Conservation (phyloP, 306 rosid genomes). For the Inga laurina region DNA sequence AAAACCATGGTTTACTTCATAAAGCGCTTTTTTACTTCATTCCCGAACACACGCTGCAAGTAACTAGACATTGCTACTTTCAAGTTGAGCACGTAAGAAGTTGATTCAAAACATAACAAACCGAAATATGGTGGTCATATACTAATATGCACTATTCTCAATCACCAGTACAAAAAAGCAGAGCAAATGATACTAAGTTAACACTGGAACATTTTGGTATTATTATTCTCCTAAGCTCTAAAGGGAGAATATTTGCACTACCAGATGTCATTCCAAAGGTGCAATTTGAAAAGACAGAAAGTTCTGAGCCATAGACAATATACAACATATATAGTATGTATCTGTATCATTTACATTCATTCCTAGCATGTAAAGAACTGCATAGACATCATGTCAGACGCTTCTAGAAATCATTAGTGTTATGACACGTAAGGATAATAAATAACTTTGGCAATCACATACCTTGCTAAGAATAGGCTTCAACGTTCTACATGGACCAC, state of each 20-base stretch:
- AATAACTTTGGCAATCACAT: slow-evolving; percentile 8
- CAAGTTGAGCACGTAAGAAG: slow-evolving; percentile 11
- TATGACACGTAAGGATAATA: neutral
- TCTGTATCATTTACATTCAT: slow-evolving; percentile 6
- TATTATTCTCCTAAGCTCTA: slow-evolving; percentile 12
- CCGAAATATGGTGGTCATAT: neutral
- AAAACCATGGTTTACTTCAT: too few relatives aligned
- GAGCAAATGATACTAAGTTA: neutral
- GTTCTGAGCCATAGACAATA: neutral
- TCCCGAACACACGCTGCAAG: too few relatives aligned
- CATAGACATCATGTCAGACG: slow-evolving; percentile 20
- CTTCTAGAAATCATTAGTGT: neutral
- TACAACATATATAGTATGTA: neutral
- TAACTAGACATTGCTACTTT: neutral
- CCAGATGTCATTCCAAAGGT: neutral
- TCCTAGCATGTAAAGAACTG: neutral
- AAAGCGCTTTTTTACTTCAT: too few relatives aligned
- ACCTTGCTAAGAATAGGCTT: slow-evolving; percentile 78
- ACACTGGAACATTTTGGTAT: neutral
- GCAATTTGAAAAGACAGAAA: neutral
- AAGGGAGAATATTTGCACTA: slow-evolving; percentile 1
- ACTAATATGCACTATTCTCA: slow-evolving; percentile 11
- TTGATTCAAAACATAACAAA: neutral
- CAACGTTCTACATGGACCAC: slow-evolving; percentile 80
- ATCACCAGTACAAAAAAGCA: neutral